A percentile compares a stretch with the other conserved stretches of the same genome.
Evolutionary conservation across 805 yeast species (phyloP).

Genomic region (Yamadazyma sp.): DNA sequence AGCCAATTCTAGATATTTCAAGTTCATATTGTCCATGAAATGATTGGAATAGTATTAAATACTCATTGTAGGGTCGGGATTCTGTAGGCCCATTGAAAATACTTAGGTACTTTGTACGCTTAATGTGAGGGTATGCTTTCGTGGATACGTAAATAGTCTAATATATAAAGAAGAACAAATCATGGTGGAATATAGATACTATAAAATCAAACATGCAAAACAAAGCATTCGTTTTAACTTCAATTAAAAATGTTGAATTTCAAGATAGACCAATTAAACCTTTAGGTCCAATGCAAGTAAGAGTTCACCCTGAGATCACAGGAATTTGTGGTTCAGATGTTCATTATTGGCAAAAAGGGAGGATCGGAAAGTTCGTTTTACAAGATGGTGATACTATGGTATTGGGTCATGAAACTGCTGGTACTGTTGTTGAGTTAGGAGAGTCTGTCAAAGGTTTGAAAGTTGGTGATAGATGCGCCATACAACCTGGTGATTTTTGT

Average conservation of each 20-base stretch:
- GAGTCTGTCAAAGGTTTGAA: conserved; percentile 42
- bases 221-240: conserved; percentile 16
- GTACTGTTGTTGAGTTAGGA: conserved; percentile 48
- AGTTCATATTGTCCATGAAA: conserved; percentile 1
- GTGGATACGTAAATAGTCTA: no score
- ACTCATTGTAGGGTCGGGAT: no score
- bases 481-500: conserved; percentile 58
- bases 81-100: no score
- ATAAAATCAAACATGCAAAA: no score
- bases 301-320: conserved; percentile 19
- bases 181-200: no score
- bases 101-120: no score
- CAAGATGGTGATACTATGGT: conserved; percentile 27
- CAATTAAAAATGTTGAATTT: conserved; percentile 13
- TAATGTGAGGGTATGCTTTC: no score
- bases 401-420: conserved; percentile 46
- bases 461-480: conserved; percentile 47
- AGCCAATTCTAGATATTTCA: conserved; percentile 1
- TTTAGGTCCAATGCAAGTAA: conserved; percentile 17
- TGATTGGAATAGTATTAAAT: no score
- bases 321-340: conserved; percentile 24
- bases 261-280: conserved; percentile 14
- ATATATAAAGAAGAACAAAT: no score
- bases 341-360: conserved; percentile 20
- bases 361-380: conserved; percentile 28